Conservation (phyloP, 306 rosid species). For the Carpinus viminea region DNA sequence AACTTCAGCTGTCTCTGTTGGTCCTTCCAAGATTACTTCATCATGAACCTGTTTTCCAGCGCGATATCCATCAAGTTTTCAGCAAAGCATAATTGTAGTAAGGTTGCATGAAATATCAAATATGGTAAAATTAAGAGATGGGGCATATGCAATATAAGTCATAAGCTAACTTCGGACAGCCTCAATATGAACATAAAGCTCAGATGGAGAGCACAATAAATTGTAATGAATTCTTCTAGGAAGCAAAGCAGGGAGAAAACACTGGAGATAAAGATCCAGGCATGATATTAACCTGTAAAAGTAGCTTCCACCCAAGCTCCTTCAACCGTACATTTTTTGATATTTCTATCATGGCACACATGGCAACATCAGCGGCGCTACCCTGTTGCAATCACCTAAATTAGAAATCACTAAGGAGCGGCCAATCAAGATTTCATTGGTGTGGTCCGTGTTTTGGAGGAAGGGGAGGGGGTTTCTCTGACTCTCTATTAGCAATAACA, state of each 20-base stretch:
- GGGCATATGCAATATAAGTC: not conserved
- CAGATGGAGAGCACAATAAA: not conserved
- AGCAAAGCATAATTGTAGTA: not conserved
- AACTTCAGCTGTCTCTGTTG: conserved; percentile 72
- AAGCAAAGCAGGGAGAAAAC: not conserved
- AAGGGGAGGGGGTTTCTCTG: too few relatives aligned
- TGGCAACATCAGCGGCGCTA: conserved; percentile 98
- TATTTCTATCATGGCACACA: conserved; percentile 97
- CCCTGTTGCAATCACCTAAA: conserved; percentile 63
- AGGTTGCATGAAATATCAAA: not conserved
- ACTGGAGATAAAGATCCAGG: conserved; percentile 13
- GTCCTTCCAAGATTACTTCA: conserved; percentile 97
- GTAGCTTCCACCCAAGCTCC: conserved; percentile 93
- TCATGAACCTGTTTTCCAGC: conserved; percentile 72
- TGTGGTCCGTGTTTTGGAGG: too few relatives aligned
- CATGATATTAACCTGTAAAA: conserved; percentile 67
- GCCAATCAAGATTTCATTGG: not conserved
- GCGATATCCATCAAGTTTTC: conserved; percentile 21
- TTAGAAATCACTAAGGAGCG: not conserved
- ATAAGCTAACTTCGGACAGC: not conserved
- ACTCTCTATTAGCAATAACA: not conserved
- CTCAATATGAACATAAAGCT: not conserved
- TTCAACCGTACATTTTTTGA: conserved; percentile 54
- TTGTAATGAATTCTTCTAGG: not conserved
- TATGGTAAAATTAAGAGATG: not conserved